These are phyloP conservation scores for Kwoniella pini DNA, from an alignment of 768 basidiomycete species.

Conservation along the genomic window DNA sequence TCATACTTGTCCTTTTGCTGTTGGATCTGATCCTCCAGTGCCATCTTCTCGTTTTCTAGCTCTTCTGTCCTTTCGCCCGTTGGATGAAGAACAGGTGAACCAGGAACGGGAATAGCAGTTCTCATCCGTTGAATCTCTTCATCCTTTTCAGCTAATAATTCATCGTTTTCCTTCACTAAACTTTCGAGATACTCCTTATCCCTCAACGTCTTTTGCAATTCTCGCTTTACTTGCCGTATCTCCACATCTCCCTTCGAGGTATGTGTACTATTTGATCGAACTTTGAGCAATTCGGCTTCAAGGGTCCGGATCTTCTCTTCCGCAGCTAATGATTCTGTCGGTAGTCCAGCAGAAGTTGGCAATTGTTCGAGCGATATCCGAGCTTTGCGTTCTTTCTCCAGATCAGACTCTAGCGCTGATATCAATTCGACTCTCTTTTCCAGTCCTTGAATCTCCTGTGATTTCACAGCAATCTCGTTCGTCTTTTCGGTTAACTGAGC, in stretches of 20 bases:
- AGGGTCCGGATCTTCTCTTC: constrained; percentile 20
- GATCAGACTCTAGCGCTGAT: constrained; percentile 26
- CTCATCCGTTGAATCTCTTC: constrained; percentile 36
- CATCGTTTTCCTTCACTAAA: constrained; percentile 36
- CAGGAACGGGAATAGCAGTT: constrained; percentile 37
- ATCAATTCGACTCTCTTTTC: constrained; percentile 10
- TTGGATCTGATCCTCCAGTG: constrained; percentile 1
- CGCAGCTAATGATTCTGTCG: neutral
- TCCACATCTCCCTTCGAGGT: constrained; percentile 1
- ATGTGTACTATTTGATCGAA: neutral
- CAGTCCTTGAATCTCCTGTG: constrained; percentile 18
- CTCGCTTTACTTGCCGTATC: constrained; percentile 20
- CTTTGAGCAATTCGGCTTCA: constrained; percentile 25
- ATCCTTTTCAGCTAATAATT: constrained; percentile 37
- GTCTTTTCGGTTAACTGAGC: constrained; percentile 27
- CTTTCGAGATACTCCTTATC: constrained; percentile 36
- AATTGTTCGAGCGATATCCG: neutral
- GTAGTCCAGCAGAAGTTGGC: neutral
- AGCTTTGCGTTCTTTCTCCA: constrained; percentile 19
- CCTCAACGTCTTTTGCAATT: constrained; percentile 27
- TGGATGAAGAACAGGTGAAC: constrained; percentile 18
- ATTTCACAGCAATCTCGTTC: constrained; percentile 24
- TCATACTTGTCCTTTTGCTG: neutral
- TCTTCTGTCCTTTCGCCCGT: constrained; percentile 5
- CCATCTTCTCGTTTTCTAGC: constrained; percentile 11